Evolutionary conservation across 495 filamentous ascomycete genomes (phyloP), one percentile per base, ranked within the genome.

Genomic region (Hypomontagnella monticulosa): DNA sequence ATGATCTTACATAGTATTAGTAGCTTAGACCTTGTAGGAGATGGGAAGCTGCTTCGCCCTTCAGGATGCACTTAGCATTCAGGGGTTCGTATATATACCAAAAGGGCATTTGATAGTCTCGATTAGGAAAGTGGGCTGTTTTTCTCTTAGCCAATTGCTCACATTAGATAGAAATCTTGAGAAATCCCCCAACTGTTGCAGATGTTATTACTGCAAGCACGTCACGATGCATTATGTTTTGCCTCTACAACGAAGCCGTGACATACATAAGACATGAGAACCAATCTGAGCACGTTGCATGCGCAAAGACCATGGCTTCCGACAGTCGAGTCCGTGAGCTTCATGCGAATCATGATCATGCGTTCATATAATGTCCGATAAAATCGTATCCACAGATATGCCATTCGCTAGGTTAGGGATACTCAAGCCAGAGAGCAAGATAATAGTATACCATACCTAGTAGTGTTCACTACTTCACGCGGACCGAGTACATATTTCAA

Each of bases 71-170:
- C n/a, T 41, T 36, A 30, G 18, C 44, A 33, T 47, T 53, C 52
- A 62, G 51, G 57, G 51, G 52, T 61, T 53, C 44, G 38, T 16
- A 40, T n/a, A n/a, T n/a, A 43, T 20, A n/a, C 2, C 37, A 42
- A 20, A 40, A 51, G 9, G 9, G 20, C 36, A 36, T 47, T 19
- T 15, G 20, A 20, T 15, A 30, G 49, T 38, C 42, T 19, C 0
- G 10, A 61, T 56, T 61, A 19, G 58, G 58, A 49, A 61, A 59
- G 53, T 57, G 63, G 52, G 52, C 0, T 53, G 33, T 11, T 38
- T 3, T 23, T 20, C 27, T 44, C 40, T 14, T 15, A 49, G 23
- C 59, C 50, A 62, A 62, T 62, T 50, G 41, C 8, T 48, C 10
- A 23, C n/a, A 20, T 36, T 38, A 4, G 18, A 16, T 14, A 60